Evolutionary conservation across 176 grass and related monocot genomes (phyloP).

Genomic region (Avena insularis): DNA sequence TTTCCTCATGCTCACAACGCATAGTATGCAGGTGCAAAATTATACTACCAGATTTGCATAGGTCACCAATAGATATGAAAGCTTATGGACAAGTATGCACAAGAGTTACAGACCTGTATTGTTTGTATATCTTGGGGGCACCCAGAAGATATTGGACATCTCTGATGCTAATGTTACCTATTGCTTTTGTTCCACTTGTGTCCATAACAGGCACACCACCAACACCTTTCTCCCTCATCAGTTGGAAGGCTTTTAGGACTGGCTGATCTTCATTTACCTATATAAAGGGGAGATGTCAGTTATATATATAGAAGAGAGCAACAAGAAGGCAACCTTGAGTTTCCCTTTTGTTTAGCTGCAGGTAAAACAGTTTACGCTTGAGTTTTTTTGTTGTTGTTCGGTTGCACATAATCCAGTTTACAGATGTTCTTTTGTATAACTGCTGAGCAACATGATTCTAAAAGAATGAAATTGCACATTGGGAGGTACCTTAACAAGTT

Average conservation of each 20-base stretch:
- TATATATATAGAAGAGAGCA: neutral
- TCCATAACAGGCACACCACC: slow-evolving; percentile 93
- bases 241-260: slow-evolving; percentile 88
- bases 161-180: slow-evolving; percentile 98
- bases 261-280: slow-evolving; percentile 95
- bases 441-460: neutral
- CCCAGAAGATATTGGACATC: slow-evolving; percentile 98
- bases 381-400: neutral
- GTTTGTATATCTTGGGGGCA: slow-evolving; percentile 93
- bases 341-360: neutral
- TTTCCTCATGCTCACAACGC: too few species aligned
- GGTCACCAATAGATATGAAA: slow-evolving; percentile 6
- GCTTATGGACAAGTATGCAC: neutral
- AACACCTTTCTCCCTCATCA: slow-evolving; percentile 89
- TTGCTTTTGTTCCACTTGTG: slow-evolving; percentile 61
- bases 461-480: neutral
- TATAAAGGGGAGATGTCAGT: slow-evolving; percentile 13
- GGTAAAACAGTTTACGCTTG: neutral
- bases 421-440: neutral
- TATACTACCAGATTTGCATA: neutral
- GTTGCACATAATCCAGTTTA: neutral
- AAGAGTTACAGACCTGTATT: slow-evolving; percentile 71
- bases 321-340: neutral
- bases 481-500: slow-evolving; percentile 72
- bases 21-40: neutral